Conservation (phyloP, 1,284 basidiomycete species). For the Meira nashicola region DNA sequence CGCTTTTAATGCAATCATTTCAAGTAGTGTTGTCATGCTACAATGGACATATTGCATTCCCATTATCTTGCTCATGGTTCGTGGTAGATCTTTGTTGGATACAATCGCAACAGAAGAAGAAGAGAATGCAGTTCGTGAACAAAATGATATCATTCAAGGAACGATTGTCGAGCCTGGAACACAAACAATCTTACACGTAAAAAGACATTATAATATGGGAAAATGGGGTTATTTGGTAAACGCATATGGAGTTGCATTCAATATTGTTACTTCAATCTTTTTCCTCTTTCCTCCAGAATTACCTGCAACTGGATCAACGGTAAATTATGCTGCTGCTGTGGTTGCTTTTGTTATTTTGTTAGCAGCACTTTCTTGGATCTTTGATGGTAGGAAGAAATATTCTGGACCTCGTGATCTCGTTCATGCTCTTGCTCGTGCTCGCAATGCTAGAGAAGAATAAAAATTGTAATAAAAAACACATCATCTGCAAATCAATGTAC, state of each 20-base stretch:
- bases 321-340: conserved; percentile 56
- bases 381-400: conserved; percentile 25
- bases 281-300: conserved; percentile 58
- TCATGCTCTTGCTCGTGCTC: conserved; percentile 11
- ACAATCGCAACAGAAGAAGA: conserved; percentile 25
- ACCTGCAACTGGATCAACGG: conserved; percentile 46
- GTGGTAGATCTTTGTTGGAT: conserved; percentile 54
- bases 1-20: conserved; percentile 57
- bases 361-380: conserved; percentile 25
- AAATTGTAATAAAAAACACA: not conserved
- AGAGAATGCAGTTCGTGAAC: conserved; percentile 7
- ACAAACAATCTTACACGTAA: not conserved
- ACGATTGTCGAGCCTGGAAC: not conserved
- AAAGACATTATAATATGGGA: conserved; percentile 22
- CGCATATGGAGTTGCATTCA: conserved; percentile 54
- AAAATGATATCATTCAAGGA: conserved; percentile 46
- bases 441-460: not conserved
- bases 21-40: conserved; percentile 55
- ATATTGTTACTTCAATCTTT: conserved; percentile 55
- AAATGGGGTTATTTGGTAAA: conserved; percentile 51
- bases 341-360: conserved; percentile 26
- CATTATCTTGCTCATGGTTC: conserved; percentile 53
- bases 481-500: not conserved
- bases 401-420: conserved; percentile 24
- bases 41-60: conserved; percentile 56